Percentiles rank a stretch among this genome's conserved stretches.
Conservation (phyloP, 768 basidiomycete genomes). For the Termitomyces sp. region DNA sequence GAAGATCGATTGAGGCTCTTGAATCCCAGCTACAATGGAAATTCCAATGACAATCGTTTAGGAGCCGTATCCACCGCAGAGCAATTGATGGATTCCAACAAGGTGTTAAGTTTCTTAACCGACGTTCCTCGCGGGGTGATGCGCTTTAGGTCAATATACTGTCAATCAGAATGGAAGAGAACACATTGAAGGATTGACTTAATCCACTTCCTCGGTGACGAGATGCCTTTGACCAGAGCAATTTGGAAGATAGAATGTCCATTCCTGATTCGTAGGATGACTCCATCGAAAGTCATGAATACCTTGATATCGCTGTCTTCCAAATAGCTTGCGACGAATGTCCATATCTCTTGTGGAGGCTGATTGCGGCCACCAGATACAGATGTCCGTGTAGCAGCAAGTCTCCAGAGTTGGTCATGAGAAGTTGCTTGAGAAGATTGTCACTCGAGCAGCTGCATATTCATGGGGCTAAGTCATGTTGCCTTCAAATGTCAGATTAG, state of each 20-base stretch:
- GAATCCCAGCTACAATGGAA: neutral
- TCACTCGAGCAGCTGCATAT: neutral
- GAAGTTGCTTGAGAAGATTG: neutral
- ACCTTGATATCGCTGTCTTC: constrained; percentile 10
- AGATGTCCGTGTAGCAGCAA: neutral
- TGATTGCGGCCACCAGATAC: neutral
- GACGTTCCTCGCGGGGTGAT: constrained; percentile 9
- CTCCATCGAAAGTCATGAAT: constrained; percentile 14
- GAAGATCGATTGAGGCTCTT: neutral
- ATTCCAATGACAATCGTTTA: neutral
- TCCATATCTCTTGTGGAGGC: constrained; percentile 19
- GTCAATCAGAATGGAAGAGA: neutral
- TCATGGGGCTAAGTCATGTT: neutral
- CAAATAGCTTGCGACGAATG: constrained; percentile 15
- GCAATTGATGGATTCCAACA: neutral
- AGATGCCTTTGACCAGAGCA: constrained; percentile 16
- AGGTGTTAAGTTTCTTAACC: constrained; percentile 12
- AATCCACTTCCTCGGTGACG: constrained; percentile 12
- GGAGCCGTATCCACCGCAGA: neutral
- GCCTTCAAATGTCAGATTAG: neutral
- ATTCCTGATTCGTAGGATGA: constrained; percentile 19
- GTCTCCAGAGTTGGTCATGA: neutral
- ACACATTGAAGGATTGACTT: neutral
- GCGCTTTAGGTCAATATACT: constrained; percentile 1
- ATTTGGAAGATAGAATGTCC: constrained; percentile 19